These are phyloP conservation scores for Pseudevernia furfuracea DNA, from an alignment of 495 filamentous ascomycete genomes.

Conservation along the genomic window DNA sequence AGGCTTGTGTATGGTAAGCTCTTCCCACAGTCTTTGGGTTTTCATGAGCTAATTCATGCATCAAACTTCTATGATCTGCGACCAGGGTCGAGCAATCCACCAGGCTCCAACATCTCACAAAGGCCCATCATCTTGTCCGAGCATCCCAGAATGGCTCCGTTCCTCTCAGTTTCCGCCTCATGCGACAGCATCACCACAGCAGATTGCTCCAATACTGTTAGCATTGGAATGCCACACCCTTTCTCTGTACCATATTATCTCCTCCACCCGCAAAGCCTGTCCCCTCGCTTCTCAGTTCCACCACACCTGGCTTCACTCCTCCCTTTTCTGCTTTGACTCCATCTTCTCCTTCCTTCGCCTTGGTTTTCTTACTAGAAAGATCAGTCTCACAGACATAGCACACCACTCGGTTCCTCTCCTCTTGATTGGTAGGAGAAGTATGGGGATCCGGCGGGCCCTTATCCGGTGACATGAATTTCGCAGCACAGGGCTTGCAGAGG, in stretches of 20 bases:
- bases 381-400: conserved; percentile 90
- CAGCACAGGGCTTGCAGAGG: conserved; percentile 78
- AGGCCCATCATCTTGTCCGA: neutral
- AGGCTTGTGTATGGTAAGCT: neutral
- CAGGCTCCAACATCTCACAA: neutral
- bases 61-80: neutral
- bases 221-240: conserved; percentile 78
- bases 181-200: neutral
- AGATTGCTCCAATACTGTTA: conserved; percentile 31
- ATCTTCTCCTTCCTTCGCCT: conserved; percentile 41
- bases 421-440: conserved; percentile 32
- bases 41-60: neutral
- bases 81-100: neutral
- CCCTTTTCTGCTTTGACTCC: conserved; percentile 47
- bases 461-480: conserved; percentile 72
- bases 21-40: neutral
- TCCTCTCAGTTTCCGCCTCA: too few species aligned
- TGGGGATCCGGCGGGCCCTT: conserved; percentile 57
- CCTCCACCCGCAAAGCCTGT: conserved; percentile 90
- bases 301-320: conserved; percentile 62
- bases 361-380: conserved; percentile 43
- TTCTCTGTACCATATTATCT: conserved; percentile 69
- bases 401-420: conserved; percentile 47
- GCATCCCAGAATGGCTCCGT: neutral
- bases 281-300: conserved; percentile 79